Base-by-base conservation (phyloP, 371 early-diverging fungal genomes). In the Parasitella parasitica region DNA sequence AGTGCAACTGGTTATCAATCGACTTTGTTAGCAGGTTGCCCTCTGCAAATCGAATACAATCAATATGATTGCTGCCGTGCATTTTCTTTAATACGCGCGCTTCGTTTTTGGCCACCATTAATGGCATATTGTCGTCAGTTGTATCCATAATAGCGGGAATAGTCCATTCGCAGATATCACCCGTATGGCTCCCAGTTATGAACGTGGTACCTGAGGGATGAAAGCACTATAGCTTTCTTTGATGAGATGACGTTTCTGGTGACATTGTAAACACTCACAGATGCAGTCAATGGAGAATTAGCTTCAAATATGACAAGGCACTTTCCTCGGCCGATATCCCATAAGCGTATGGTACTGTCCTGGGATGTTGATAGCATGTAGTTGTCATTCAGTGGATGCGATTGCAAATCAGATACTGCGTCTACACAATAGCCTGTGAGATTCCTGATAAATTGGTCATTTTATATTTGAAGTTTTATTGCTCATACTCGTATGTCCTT, bases 271-370 rank as follows among this genome's bases (percentile, higher is more conserved):
- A 16, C 7, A 64, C 85, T 76, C 79, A 87, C 89, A 20, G 82
- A 75, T 2, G 85, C 86, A 1, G 86, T 83, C 16, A 89, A 88
- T 28, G 83, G 83, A 35, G 72, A 75, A 1, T 50, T 50, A 7
- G 51, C 63, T 50, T 85, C 80, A 72, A 86, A 91, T 7, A 85
- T 62, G n/a, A 76, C 74, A 34, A 94, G 59, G 59, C 89, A 85
- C 58, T 78, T 75, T n/a, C 79, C 74, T 8, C 77, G 86, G n/a
- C 84, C 76, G 26, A 95, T 72, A 64, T 93, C 90, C 97, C 97
- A 97, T 49, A 94, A 71, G 53, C 95, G 91, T 5, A 91, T 78
- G 0, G 94, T 94, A 6, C 91, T 85, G 72, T 98, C 98, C 57
- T 84, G 85, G 9, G 91, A 85, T 1, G 91, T 88, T 0, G 94